Percentiles rank a stretch among this genome's conserved stretches.
These are phyloP conservation scores for Rhypophila decipiens DNA, from an alignment of 495 filamentous ascomycete genomes.

Conservation along the genomic window DNA sequence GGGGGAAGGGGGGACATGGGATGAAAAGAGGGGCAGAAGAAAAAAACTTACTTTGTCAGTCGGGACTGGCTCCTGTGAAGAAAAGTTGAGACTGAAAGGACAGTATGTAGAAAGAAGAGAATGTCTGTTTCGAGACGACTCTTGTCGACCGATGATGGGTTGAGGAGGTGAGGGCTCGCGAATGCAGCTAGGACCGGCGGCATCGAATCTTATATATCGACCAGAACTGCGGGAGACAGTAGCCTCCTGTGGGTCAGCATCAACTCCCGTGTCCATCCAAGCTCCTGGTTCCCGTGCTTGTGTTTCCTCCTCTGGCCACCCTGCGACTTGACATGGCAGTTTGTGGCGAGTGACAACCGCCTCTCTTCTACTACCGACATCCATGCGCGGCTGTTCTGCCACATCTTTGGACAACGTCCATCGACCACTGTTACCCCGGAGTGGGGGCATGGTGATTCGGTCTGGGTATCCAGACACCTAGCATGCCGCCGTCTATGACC, in stretches of 20 bases:
- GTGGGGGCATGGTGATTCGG: conserved; percentile 6
- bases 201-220: conserved; percentile 26
- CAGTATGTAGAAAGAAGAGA: conserved; percentile 7
- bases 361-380: conserved; percentile 6
- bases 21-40: neutral
- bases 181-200: conserved; percentile 11
- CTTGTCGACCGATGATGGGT: conserved; percentile 7
- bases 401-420: neutral
- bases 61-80: conserved; percentile 6
- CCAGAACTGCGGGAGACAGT: neutral
- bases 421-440: conserved; percentile 4
- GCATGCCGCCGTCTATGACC: neutral
- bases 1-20: neutral
- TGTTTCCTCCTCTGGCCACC: conserved; percentile 12
- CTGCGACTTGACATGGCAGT: conserved; percentile 4
- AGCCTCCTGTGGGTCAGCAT: conserved; percentile 2
- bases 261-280: conserved; percentile 10
- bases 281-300: conserved; percentile 12
- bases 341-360: conserved; percentile 24
- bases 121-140: conserved; percentile 2
- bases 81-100: conserved; percentile 15
- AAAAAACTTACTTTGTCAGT: too few species aligned
- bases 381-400: neutral
- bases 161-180: conserved; percentile 4
- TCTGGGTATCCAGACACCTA: neutral